phyloP scores from a whole-genome alignment of 23 red algal genomes.

The Gracilaria gracilis region DNA sequence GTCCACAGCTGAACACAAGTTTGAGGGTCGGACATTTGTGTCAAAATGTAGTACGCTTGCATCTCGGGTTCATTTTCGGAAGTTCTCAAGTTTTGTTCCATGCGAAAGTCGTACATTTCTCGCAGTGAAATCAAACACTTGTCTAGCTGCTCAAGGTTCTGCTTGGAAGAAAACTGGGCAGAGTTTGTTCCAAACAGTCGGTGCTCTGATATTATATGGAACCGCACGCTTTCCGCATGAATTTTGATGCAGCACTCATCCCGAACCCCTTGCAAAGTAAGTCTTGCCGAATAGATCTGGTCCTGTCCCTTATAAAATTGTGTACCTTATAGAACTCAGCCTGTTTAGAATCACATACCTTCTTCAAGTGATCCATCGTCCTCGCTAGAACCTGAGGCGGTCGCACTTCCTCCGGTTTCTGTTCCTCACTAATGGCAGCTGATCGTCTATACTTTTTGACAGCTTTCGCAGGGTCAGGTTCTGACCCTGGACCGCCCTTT shows the following conservation, averaged over 20 bases:
- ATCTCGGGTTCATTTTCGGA: conserved; percentile 62
- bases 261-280: conserved; percentile 90
- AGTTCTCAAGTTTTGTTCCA: conserved; percentile 28
- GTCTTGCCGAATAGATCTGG: conserved; percentile 94
- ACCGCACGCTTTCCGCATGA: conserved; percentile 90
- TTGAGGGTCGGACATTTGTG: conserved; percentile 59
- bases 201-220: conserved; percentile 91
- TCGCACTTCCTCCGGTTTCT: conserved; percentile 74
- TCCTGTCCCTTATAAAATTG: conserved; percentile 92
- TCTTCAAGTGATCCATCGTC: conserved; percentile 90
- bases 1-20: conserved; percentile 54
- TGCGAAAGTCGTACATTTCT: conserved; percentile 87
- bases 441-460: conserved; percentile 97
- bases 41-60: conserved; percentile 66
- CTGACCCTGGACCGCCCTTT: conserved; percentile 17
- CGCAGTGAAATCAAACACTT: conserved; percentile 94
- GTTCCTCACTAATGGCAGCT: conserved; percentile 87
- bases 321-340: conserved; percentile 83
- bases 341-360: conserved; percentile 43
- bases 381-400: conserved; percentile 73
- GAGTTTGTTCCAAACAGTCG: conserved; percentile 68
- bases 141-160: conserved; percentile 97
- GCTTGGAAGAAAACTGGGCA: conserved; percentile 83
- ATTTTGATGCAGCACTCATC: conserved; percentile 73
- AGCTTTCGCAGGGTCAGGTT: conserved; percentile 74